Evolutionary conservation across 1,284 basidiomycete genomes (phyloP).

Genomic region (Microbotryum scabiosae): DNA sequence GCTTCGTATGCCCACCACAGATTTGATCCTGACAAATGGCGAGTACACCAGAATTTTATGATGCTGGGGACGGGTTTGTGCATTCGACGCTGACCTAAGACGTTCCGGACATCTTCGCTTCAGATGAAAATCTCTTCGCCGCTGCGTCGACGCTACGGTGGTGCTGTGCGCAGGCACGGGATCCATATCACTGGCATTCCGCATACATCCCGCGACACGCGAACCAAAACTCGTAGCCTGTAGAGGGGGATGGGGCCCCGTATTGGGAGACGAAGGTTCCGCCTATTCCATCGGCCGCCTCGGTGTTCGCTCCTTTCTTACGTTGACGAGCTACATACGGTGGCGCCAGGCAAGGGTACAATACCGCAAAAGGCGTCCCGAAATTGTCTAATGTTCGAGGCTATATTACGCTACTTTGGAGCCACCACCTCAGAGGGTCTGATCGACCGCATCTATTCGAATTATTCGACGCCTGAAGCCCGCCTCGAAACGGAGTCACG

Average conservation of each 20-base stretch:
- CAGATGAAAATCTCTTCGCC: conserved; percentile 25
- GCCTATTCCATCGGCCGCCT: conserved; percentile 19
- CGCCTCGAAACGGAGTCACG: conserved; percentile 23
- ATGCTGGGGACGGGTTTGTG: no score
- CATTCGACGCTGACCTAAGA: background rate
- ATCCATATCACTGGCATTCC: background rate
- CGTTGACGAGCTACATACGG: background rate
- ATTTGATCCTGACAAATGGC: conserved; percentile 19
- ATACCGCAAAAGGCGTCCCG: background rate
- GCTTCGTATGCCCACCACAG: conserved; percentile 8
- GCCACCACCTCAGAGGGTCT: conserved; percentile 10
- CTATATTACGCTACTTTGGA: conserved; percentile 10
- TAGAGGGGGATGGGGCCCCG: conserved; percentile 34
- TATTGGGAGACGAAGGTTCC: conserved; percentile 32
- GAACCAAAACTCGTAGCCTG: conserved; percentile 9
- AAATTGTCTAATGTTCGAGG: background rate
- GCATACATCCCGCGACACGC: background rate
- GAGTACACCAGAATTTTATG: background rate
- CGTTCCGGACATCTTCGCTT: background rate
- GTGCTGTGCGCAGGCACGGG: conserved; percentile 25
- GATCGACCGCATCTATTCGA: conserved; percentile 17
- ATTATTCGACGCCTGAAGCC: conserved; percentile 2
- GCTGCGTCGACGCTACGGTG: conserved; percentile 7
- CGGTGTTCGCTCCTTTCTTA: conserved; percentile 14
- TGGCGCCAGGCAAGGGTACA: background rate